phyloP scores from a whole-genome alignment of 73 alveolate species.

The Vitrella brassicaformis region DNA sequence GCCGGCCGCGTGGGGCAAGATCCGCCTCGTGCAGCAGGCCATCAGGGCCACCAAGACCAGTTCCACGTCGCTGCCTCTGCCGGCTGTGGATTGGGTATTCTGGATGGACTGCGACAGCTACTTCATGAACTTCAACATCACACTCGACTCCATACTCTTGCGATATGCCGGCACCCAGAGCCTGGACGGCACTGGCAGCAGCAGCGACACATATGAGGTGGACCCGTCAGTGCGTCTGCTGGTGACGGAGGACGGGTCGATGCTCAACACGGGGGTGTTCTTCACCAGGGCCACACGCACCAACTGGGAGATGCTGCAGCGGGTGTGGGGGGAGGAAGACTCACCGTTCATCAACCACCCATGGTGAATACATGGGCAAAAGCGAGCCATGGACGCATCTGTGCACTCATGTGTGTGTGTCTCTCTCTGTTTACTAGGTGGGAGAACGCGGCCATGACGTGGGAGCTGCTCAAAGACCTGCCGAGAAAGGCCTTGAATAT shows the following conservation, averaged over 20 bases:
- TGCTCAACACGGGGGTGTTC: slow-evolving; percentile 23
- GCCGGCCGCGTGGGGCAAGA: slow-evolving; percentile 38
- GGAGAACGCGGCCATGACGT: slow-evolving; percentile 34
- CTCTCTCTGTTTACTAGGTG: no score
- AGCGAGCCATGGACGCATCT: no score
- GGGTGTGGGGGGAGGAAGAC: not conserved
- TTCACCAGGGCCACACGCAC: not conserved
- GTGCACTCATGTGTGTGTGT: no score
- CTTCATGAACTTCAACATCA: slow-evolving; percentile 35
- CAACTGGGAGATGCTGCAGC: not conserved
- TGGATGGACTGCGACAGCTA: slow-evolving; percentile 38
- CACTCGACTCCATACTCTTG: slow-evolving; percentile 21
- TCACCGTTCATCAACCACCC: not conserved
- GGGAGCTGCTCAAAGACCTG: slow-evolving; percentile 18
- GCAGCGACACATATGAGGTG: slow-evolving; percentile 8
- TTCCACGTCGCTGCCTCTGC: no score
- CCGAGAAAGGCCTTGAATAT: no score
- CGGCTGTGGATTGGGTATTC: slow-evolving; percentile 34
- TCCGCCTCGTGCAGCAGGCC: slow-evolving; percentile 4
- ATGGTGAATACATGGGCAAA: no score
- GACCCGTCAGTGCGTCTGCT: not conserved
- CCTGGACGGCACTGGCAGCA: not conserved
- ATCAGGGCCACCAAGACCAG: not conserved
- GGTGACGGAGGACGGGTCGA: slow-evolving; percentile 16
- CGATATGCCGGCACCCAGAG: slow-evolving; percentile 5